phyloP scores from a whole-genome alignment of 495 filamentous ascomycete species.

The Astrothelium subdiscretum region DNA sequence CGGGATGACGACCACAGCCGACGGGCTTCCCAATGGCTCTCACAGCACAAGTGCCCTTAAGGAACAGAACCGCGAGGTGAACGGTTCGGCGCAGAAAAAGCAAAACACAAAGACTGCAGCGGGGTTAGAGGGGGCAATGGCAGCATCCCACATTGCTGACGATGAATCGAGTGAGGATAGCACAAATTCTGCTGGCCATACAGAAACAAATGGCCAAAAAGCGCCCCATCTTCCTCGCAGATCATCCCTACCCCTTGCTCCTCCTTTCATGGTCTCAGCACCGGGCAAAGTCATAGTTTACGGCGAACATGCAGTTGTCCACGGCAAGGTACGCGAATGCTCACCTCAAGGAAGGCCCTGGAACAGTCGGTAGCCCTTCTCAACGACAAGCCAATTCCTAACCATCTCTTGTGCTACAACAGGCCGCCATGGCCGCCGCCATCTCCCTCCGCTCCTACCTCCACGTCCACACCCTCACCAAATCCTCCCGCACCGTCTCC shows the following conservation, averaged over 20 bases:
- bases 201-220: neutral
- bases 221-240: constrained; percentile 12
- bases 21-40: neutral
- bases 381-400: neutral
- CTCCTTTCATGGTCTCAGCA: constrained; percentile 92
- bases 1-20: neutral
- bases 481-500: constrained; percentile 71
- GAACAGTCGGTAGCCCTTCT: constrained; percentile 24
- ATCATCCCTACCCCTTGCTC: constrained; percentile 41
- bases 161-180: neutral
- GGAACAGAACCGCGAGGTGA: neutral
- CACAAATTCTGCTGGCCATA: neutral
- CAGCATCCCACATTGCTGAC: neutral
- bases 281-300: constrained; percentile 96
- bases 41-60: neutral
- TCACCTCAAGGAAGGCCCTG: neutral
- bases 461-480: constrained; percentile 80
- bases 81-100: neutral
- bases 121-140: neutral
- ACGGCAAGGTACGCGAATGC: constrained; percentile 52
- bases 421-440: constrained; percentile 85
- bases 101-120: neutral
- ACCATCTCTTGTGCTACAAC: neutral
- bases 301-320: constrained; percentile 91
- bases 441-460: constrained; percentile 93